Conservation (phyloP, 306 rosid species). For the Dryas drummondii region DNA sequence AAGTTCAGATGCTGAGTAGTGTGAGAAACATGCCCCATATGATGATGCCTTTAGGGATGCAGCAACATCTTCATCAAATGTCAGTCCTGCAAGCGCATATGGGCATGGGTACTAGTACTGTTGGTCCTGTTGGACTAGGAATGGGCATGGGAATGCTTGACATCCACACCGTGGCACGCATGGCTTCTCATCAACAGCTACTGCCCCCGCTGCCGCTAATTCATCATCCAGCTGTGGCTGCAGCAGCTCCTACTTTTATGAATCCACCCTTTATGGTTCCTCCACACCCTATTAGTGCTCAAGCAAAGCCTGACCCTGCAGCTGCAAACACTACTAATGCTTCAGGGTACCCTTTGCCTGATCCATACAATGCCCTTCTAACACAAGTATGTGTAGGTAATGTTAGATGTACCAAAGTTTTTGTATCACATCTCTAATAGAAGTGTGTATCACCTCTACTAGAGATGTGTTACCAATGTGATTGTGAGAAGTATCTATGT, state of each 20-base stretch:
- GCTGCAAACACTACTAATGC: conserved; percentile 18
- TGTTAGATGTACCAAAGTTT: no score
- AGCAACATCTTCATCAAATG: conserved; percentile 46
- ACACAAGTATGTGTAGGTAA: conserved; percentile 44
- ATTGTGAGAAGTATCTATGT: no score
- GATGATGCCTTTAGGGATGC: conserved; percentile 52
- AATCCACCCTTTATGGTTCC: conserved; percentile 37
- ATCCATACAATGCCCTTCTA: conserved; percentile 36
- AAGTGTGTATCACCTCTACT: no score
- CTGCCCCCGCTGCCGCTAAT: background rate
- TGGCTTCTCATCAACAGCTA: conserved; percentile 19
- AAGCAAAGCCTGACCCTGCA: conserved; percentile 28
- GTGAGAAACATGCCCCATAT: conserved; percentile 27
- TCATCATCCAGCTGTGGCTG: conserved; percentile 15
- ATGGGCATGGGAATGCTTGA: conserved; percentile 46
- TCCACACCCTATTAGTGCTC: conserved; percentile 13
- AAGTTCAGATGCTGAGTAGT: conserved; percentile 45
- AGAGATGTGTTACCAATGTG: no score
- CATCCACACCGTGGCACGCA: conserved; percentile 24
- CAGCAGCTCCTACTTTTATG: conserved; percentile 21
- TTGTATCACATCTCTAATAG: no score
- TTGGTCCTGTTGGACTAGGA: conserved; percentile 19
- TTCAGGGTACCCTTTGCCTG: conserved; percentile 23
- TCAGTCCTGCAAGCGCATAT: conserved; percentile 39
- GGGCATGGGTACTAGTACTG: conserved; percentile 23